Evolutionary conservation across 306 rosid species (phyloP).

Genomic region (Sophora flavescens): DNA sequence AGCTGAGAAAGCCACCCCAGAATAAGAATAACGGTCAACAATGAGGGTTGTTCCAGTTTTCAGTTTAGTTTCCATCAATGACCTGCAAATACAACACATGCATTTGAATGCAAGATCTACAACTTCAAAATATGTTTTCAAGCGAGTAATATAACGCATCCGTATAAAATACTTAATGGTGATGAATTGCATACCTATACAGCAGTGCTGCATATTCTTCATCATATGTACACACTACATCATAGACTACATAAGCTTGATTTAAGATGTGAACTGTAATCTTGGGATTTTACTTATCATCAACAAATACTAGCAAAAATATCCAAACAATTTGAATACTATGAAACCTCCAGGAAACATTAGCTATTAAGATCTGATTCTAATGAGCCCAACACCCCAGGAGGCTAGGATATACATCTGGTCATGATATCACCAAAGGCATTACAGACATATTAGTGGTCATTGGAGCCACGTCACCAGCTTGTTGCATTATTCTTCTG

Average conservation of each 20-base stretch:
- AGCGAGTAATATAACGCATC: not conserved
- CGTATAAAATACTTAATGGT: not conserved
- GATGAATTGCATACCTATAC: not conserved
- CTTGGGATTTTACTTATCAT: constrained; percentile 15
- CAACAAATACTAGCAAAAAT: constrained; percentile 3
- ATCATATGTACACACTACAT: constrained; percentile 14
- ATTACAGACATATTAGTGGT: constrained; percentile 21
- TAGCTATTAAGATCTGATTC: constrained; percentile 15
- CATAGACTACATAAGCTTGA: constrained; percentile 1
- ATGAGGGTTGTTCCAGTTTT: constrained; percentile 86
- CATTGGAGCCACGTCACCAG: not conserved
- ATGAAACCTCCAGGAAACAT: constrained; percentile 16
- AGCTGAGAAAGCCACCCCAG: constrained; percentile 96
- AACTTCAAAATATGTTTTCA: not conserved
- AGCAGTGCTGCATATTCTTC: not conserved
- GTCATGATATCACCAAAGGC: constrained; percentile 21
- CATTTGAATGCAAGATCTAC: constrained; percentile 13
- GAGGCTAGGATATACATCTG: constrained; percentile 8
- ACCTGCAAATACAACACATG: constrained; percentile 55
- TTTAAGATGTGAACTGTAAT: constrained; percentile 19
- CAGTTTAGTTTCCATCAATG: constrained; percentile 84
- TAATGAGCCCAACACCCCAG: constrained; percentile 9
- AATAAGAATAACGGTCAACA: constrained; percentile 95
- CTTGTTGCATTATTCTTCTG: constrained; percentile 14
- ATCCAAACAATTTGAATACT: constrained; percentile 1